phyloP scores from a whole-genome alignment of 371 early-diverging fungal genomes.

The Mucor mucedo region DNA sequence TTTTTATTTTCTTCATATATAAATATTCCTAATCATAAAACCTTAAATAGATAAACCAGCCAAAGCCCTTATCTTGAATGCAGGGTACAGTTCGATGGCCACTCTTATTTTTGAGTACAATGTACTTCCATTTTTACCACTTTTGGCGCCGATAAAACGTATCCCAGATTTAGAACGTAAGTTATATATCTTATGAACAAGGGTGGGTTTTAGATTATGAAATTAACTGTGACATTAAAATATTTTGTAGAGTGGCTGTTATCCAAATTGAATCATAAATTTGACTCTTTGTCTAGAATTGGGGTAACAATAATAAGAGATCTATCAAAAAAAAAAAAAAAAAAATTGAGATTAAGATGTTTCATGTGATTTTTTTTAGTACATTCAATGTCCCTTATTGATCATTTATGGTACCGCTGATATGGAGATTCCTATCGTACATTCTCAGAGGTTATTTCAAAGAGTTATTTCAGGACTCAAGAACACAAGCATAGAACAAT shows the following conservation, averaged over 20 bases:
- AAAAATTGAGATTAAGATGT: neutral
- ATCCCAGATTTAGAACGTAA: conserved; percentile 43
- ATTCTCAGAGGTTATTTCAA: conserved; percentile 48
- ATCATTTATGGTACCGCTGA: conserved; percentile 43
- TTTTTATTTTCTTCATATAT: neutral
- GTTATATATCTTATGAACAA: conserved; percentile 1
- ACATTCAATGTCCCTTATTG: conserved; percentile 43
- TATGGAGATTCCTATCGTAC: conserved; percentile 44
- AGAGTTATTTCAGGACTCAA: conserved; percentile 18
- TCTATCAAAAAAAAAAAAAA: neutral
- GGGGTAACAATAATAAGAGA: conserved; percentile 28
- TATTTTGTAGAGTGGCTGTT: conserved; percentile 37
- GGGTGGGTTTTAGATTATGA: conserved; percentile 1
- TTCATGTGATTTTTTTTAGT: conserved; percentile 22
- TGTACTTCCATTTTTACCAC: conserved; percentile 34
- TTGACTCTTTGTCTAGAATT: conserved; percentile 48
- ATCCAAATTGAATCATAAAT: conserved; percentile 36
- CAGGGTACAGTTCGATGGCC: conserved; percentile 49
- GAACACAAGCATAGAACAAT: conserved; percentile 11
- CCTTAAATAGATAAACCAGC: conserved; percentile 31
- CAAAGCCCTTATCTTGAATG: conserved; percentile 47
- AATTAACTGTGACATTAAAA: neutral
- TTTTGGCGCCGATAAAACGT: conserved; percentile 41
- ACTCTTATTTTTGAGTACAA: conserved; percentile 51
- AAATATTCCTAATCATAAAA: neutral